Evolutionary conservation across 257 asterid species (phyloP), one percentile per base, ranked within the genome.

Genomic region (Solanum chiquidenum): DNA sequence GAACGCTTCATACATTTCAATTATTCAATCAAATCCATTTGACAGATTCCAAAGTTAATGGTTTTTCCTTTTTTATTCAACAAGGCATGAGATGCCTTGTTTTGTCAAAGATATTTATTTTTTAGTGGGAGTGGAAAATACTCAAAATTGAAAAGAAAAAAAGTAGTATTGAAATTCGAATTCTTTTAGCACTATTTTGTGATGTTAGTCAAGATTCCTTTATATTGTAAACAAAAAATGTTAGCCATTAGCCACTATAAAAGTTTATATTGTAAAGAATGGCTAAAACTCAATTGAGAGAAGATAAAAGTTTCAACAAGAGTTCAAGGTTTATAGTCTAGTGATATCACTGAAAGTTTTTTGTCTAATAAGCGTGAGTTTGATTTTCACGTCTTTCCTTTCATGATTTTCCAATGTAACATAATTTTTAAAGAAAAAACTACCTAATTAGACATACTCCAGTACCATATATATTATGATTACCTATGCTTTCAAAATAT

Each of bases 341-440:
- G 1, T 9, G 29, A 20, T 35, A 74, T 35, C 4, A 21, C 20
- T 37, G 3, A 9, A 74, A 21, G 5, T 9, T 3, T 5, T 11
- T 2, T 1, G 6, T n/a, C 1, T 0, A 9, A 73, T 34, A 73
- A 35, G 29, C 10, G 9, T 5, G 49, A 9, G 1, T 74, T 73
- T 0, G 7, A 35, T 35, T 73, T 3, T 72, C 29, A 46, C 16
- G 1, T 4, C 3, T 6, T 9, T 1, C 0, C 13, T 0, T n/a
- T 64, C 16, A 10, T 11, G 8, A 64, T 10, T n/a, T 62, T n/a
- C 3, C 8, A 62, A 62, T n/a, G 71, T n/a, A 10, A 62, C 31
- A 0, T 1, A 0, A 2, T 10, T n/a, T 64, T 64, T 23, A n/a
- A 9, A 23, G 5, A 13, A 62, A 9, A 52, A 52, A 52, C n/a